These are phyloP conservation scores for Phytophthora brassicae DNA, from an alignment of 352 stramenopile genomes.

Conservation along the genomic window DNA sequence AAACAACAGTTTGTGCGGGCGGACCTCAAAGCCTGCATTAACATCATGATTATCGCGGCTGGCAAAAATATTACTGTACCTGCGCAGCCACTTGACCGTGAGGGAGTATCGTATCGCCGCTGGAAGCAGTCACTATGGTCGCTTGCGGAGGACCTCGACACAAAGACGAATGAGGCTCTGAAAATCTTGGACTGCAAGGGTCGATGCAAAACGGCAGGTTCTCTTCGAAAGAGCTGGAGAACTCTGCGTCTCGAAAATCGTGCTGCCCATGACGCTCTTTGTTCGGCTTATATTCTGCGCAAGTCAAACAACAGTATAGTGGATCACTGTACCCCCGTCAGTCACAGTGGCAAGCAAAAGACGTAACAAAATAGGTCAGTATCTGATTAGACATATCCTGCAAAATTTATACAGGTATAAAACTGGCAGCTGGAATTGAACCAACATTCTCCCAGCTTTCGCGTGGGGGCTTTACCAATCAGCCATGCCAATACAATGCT, in stretches of 20 bases:
- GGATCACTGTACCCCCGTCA: not conserved
- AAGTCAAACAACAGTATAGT: no score
- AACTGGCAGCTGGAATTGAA: not conserved
- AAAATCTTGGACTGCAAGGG: not conserved
- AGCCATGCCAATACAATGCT: no score
- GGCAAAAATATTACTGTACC: not conserved
- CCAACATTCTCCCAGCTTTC: not conserved
- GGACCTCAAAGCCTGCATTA: no score
- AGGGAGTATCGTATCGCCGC: not conserved
- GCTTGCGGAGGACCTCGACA: conserved; percentile 9
- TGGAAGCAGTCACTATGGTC: conserved; percentile 21
- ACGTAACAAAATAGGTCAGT: no score
- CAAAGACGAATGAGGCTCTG: conserved; percentile 2
- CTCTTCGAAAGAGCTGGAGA: conserved; percentile 6
- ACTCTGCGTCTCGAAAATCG: not conserved
- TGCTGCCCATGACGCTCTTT: not conserved
- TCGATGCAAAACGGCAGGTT: conserved; percentile 7
- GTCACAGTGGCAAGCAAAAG: not conserved
- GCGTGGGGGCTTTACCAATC: no score
- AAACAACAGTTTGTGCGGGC: no score
- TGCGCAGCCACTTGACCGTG: not conserved
- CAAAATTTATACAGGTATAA: no score
- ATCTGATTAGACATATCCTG: no score
- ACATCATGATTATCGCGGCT: no score
- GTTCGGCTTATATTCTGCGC: no score